A percentile compares a stretch with the other conserved stretches of the same genome.
Evolutionary conservation across 1,284 basidiomycete species (phyloP).

Genomic region (Neotropicomus parvogracilis): DNA sequence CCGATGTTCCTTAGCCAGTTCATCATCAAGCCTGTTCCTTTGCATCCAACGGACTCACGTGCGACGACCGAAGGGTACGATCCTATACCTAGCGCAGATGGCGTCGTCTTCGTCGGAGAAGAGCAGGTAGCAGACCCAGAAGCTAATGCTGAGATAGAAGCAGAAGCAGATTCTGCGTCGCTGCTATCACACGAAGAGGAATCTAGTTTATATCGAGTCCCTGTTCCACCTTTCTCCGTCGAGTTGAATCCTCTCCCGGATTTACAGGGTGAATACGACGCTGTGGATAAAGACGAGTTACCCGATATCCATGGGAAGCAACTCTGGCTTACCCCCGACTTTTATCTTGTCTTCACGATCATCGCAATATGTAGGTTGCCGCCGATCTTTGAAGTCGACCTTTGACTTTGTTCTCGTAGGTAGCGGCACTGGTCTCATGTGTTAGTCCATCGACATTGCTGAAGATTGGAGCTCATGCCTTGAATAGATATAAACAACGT

Average conservation of each 20-base stretch:
- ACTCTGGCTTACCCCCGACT: slow-evolving; percentile 55
- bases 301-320: slow-evolving; percentile 48
- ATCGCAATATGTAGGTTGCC: slow-evolving; percentile 61
- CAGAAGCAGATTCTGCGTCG: slow-evolving; percentile 17
- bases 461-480: not conserved
- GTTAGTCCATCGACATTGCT: slow-evolving; percentile 40
- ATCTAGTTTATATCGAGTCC: slow-evolving; percentile 7
- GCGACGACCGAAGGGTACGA: slow-evolving; percentile 9
- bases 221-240: slow-evolving; percentile 10
- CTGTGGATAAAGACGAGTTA: slow-evolving; percentile 16
- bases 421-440: slow-evolving; percentile 87
- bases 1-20: slow-evolving; percentile 69
- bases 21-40: slow-evolving; percentile 58
- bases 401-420: slow-evolving; percentile 46
- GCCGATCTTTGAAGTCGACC: not conserved
- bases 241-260: slow-evolving; percentile 10
- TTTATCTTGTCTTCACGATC: slow-evolving; percentile 71
- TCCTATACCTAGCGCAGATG: slow-evolving; percentile 14
- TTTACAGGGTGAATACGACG: slow-evolving; percentile 2
- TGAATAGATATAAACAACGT: slow-evolving; percentile 87
- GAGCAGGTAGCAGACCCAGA: slow-evolving; percentile 32
- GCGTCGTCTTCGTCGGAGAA: slow-evolving; percentile 23
- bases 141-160: slow-evolving; percentile 2
- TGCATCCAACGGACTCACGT: slow-evolving; percentile 29
- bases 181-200: slow-evolving; percentile 20